Conservation (phyloP, 1,284 basidiomycete genomes). For the Cryptococcus floricola region DNA sequence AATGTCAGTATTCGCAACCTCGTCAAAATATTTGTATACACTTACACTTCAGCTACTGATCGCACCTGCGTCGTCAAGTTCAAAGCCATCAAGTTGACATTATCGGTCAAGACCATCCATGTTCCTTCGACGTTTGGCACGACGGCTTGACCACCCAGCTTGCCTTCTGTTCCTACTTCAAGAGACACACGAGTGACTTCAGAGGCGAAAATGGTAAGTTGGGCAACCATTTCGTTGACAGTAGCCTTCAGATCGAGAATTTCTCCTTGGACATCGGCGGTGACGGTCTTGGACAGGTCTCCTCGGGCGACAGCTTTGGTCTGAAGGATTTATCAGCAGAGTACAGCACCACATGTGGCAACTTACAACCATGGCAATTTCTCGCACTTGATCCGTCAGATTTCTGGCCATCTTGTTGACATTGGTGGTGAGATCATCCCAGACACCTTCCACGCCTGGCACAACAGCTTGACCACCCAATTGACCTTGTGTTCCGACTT, state of each 20-base stretch:
- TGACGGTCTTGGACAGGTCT: slow-evolving; percentile 81
- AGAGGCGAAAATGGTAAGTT: slow-evolving; percentile 55
- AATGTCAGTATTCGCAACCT: neutral
- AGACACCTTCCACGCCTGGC: slow-evolving; percentile 88
- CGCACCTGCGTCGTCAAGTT: slow-evolving; percentile 96
- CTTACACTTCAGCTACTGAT: slow-evolving; percentile 81
- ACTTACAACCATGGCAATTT: slow-evolving; percentile 80
- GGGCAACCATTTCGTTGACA: slow-evolving; percentile 54
- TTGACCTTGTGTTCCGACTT: slow-evolving; percentile 88
- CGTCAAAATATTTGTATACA: neutral
- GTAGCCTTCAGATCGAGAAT: slow-evolving; percentile 82
- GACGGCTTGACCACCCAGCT: slow-evolving; percentile 86
- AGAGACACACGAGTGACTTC: slow-evolving; percentile 77
- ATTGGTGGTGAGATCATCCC: slow-evolving; percentile 85
- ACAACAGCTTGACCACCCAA: slow-evolving; percentile 89
- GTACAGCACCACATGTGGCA: neutral
- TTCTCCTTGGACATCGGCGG: slow-evolving; percentile 94
- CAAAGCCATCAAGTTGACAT: slow-evolving; percentile 66
- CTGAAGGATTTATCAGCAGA: slow-evolving; percentile 14
- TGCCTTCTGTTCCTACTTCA: slow-evolving; percentile 93
- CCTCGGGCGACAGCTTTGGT: slow-evolving; percentile 95
- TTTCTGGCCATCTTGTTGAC: slow-evolving; percentile 92
- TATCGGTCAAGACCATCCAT: slow-evolving; percentile 92
- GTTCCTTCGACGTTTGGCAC: slow-evolving; percentile 85
- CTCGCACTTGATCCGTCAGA: slow-evolving; percentile 93